Evolutionary conservation across 2,329 filamentous ascomycete species (phyloP).

Genomic region (Trichoderma sp.): DNA sequence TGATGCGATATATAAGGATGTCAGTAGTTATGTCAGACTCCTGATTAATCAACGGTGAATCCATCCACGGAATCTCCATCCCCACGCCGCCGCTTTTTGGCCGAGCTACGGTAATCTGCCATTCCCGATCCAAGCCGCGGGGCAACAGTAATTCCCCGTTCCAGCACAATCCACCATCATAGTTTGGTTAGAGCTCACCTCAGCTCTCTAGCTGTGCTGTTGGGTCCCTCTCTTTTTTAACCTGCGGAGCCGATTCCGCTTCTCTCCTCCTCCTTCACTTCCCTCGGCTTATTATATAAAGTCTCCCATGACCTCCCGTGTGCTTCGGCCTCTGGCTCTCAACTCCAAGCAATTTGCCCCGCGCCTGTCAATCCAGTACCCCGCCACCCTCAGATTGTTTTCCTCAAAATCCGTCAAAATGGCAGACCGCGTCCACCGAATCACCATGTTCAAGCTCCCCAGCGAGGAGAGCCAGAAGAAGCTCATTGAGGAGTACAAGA

Average conservation of each 20-base stretch:
- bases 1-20: not conserved
- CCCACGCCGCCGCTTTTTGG: not conserved
- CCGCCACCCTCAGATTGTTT: not conserved
- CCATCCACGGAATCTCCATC: not conserved
- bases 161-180: not conserved
- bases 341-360: not conserved
- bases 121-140: not conserved
- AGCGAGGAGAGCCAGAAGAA: constrained; percentile 45
- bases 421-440: constrained; percentile 47
- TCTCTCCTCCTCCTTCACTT: not conserved
- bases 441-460: constrained; percentile 57
- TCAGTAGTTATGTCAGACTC: not conserved
- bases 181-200: not conserved
- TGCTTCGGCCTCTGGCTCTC: not conserved
- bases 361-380: not conserved
- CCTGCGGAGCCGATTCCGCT: not conserved
- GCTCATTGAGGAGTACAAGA: constrained; percentile 48
- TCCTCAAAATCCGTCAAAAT: constrained; percentile 29
- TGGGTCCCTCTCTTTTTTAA: not conserved
- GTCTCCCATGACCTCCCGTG: not conserved
- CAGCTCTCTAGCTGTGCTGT: not conserved
- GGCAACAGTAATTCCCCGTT: not conserved
- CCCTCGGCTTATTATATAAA: not conserved
- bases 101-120: not conserved
- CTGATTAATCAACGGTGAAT: not conserved